Evolutionary conservation across 257 asterid species (phyloP), one percentile per base, ranked within the genome.

Genomic region (Solanum chilense): DNA sequence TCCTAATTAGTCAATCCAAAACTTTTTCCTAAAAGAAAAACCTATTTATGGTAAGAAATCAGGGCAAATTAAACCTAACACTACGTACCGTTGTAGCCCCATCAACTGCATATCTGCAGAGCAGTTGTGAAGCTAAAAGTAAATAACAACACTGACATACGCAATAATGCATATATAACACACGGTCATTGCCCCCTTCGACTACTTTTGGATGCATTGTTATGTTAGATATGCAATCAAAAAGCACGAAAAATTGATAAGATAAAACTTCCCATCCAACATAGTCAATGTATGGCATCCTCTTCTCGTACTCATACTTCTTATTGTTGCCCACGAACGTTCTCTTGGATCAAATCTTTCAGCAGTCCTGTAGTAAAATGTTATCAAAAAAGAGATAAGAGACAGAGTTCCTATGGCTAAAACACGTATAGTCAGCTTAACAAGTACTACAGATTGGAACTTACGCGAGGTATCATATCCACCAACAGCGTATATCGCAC

Each of bases 321-420:
- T 89, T 42, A 92, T 91, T 84, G 87, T 92, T 82, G 90, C 89
- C 99, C 99, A 94, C n/a, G 92, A 90, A 91, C 92, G 95, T 85
- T 96, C 98, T 88, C 99, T 91, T 27, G 98, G 98, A 89, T 96
- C 99, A 78, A 93, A 96, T 88, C 97, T 93, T 92, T 96, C 99
- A 66, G 96, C 98, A 88, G 98, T 90, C 91, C 99, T 94, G 82
- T 33, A 27, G 88, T 69, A 73, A 41, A 76, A 12, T 37, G 16
- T 37, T 14, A 75, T 62, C 60, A 62, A 39, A 16, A 68, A 45
- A 42, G 31, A 74, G 76, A 83, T 42, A 60, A 27, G 23, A 85
- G 85, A 88, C 84, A 77, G 64, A 77, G 47, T 77, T 77, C 64
- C 68, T 80, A 47, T 80, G 42, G 37, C 68, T 27, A 47, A 80